A percentile compares a stretch with the other conserved stretches of the same genome.
Evolutionary conservation across 257 asterid species (phyloP).

Genomic region (Agastache rugosa): DNA sequence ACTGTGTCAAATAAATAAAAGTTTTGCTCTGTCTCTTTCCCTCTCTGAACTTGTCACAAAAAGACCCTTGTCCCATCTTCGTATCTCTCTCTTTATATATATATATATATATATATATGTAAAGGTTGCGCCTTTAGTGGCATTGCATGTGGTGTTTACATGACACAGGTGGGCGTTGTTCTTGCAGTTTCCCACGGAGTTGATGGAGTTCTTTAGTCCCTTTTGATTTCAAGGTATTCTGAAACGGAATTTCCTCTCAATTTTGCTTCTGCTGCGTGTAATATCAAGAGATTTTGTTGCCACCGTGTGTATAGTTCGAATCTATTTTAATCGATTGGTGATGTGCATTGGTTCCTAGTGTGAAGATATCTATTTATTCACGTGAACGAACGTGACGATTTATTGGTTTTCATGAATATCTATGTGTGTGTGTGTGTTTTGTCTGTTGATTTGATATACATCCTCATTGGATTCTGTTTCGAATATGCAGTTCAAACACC

Average conservation of each 20-base stretch:
- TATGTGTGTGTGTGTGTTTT: background rate
- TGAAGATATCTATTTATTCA: background rate
- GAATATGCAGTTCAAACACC: slow-evolving; percentile 14
- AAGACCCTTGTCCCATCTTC: background rate
- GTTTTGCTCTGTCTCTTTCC: slow-evolving; percentile 32
- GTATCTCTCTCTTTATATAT: background rate
- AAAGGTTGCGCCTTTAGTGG: slow-evolving; percentile 34
- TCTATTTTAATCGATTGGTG: slow-evolving; percentile 7
- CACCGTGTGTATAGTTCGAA: background rate
- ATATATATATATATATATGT: slow-evolving; percentile 9
- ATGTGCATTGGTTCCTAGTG: slow-evolving; percentile 21
- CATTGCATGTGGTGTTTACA: slow-evolving; percentile 42
- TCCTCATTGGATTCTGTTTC: slow-evolving; percentile 13
- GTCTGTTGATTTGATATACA: slow-evolving; percentile 15
- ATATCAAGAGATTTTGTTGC: background rate
- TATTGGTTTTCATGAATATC: background rate
- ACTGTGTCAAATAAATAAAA: slow-evolving; percentile 13
- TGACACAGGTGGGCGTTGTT: slow-evolving; percentile 27
- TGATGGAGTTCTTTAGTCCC: slow-evolving; percentile 21
- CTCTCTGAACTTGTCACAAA: background rate
- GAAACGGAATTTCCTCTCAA: background rate
- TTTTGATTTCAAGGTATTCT: slow-evolving; percentile 42
- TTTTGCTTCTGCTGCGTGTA: background rate
- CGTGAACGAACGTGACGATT: background rate
- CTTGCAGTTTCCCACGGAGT: background rate